Evolutionary conservation across 2,329 filamentous ascomycete species (phyloP).

Genomic region (Pseudophaeomoniella oleicola): DNA sequence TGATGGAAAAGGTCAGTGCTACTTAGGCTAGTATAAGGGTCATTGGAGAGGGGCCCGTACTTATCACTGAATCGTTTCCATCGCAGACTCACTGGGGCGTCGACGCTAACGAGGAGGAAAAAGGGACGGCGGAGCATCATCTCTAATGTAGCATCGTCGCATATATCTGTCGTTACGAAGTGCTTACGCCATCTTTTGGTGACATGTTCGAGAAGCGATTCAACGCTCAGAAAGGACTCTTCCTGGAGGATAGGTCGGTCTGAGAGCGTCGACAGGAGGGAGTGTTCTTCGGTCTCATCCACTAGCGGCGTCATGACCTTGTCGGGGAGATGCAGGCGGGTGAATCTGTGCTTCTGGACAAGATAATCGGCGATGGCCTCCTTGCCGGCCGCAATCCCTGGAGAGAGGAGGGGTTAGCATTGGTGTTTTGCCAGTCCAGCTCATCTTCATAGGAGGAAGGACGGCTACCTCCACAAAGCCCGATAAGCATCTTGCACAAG

Average conservation of each 20-base stretch:
- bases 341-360: conserved; percentile 69
- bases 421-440: not conserved
- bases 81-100: conserved; percentile 72
- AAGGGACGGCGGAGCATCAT: conserved; percentile 68
- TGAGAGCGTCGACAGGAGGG: not conserved
- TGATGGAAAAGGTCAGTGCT: conserved; percentile 11
- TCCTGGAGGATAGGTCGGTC: not conserved
- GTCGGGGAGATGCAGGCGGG: conserved; percentile 46
- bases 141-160: conserved; percentile 58
- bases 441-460: not conserved
- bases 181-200: conserved; percentile 69
- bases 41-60: not conserved
- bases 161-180: conserved; percentile 77
- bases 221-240: conserved; percentile 28
- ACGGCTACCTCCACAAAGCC: conserved; percentile 32
- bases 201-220: conserved; percentile 66
- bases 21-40: not conserved
- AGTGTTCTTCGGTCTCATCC: not conserved
- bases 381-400: conserved; percentile 89
- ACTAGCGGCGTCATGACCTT: not conserved
- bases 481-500: conserved; percentile 39
- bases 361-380: conserved; percentile 79
- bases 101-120: conserved; percentile 83
- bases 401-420: conserved; percentile 6
- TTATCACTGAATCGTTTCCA: conserved; percentile 61